phyloP scores from a whole-genome alignment of 1,284 basidiomycete genomes.

The Ustilago trichophora region DNA sequence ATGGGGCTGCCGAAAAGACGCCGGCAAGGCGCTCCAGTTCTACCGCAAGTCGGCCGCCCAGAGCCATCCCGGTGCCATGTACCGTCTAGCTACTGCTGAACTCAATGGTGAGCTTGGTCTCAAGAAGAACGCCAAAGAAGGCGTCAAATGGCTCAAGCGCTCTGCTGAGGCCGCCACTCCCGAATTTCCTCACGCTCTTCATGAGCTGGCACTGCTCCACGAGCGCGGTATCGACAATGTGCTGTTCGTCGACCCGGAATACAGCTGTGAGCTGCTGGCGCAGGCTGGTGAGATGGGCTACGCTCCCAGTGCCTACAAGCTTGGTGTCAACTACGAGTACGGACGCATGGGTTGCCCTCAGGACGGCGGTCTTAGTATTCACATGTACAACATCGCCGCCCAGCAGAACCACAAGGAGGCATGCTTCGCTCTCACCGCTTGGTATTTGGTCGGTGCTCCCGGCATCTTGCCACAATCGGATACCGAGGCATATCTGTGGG shows the following conservation, averaged over 20 bases:
- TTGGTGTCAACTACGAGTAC: conserved; percentile 99
- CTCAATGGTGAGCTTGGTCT: conserved; percentile 93
- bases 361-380: conserved; percentile 93
- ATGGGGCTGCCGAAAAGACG: conserved; percentile 94
- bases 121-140: conserved; percentile 87
- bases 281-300: conserved; percentile 95
- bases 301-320: conserved; percentile 91
- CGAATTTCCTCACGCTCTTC: conserved; percentile 96
- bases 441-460: conserved; percentile 98
- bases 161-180: conserved; percentile 78
- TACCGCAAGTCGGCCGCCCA: conserved; percentile 90
- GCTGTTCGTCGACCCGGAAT: conserved; percentile 93
- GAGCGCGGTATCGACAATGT: conserved; percentile 96
- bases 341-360: conserved; percentile 99
- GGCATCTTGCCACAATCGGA: conserved; percentile 97
- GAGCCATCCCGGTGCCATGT: conserved; percentile 93
- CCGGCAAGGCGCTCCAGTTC: conserved; percentile 89
- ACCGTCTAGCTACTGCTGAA: conserved; percentile 93
- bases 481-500: conserved; percentile 83
- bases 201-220: conserved; percentile 92
- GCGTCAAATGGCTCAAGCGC: conserved; percentile 97
- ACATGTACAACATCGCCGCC: conserved; percentile 83
- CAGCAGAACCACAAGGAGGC: conserved; percentile 96
- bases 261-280: conserved; percentile 90
- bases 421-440: conserved; percentile 96